A percentile compares a stretch with the other conserved stretches of the same genome.
Evolutionary conservation across 1,284 basidiomycete species (phyloP).

Genomic region (Ceratobasidium sp.): DNA sequence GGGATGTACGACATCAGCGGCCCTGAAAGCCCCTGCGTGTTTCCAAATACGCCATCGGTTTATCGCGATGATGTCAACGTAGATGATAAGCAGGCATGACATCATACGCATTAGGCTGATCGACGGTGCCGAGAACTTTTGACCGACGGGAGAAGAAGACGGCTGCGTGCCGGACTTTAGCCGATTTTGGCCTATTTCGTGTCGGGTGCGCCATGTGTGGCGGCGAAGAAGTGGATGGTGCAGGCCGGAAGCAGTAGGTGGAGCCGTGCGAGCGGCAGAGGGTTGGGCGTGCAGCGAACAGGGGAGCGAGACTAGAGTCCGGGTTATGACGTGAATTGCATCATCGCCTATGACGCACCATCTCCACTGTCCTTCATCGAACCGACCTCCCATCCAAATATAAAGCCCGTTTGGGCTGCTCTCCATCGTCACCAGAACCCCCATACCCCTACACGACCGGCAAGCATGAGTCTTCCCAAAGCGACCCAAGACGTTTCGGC

Average conservation of each 20-base stretch:
- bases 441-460: slow-evolving; percentile 1
- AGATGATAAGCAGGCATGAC: neutral
- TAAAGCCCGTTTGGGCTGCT: neutral
- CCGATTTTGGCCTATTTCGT: neutral
- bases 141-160: slow-evolving; percentile 1
- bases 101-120: slow-evolving; percentile 1
- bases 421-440: neutral
- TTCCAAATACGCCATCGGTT: no score
- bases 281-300: neutral
- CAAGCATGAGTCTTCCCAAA: slow-evolving; percentile 42
- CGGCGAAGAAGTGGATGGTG: neutral
- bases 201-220: neutral
- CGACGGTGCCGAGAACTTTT: slow-evolving; percentile 7
- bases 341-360: slow-evolving; percentile 3
- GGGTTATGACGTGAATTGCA: neutral
- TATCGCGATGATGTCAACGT: slow-evolving; percentile 6
- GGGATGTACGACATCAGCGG: neutral
- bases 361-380: neutral
- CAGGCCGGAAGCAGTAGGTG: neutral
- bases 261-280: neutral
- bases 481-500: slow-evolving; percentile 41
- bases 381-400: neutral
- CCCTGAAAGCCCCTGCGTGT: neutral
- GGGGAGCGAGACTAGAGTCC: neutral
- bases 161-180: neutral